These are phyloP conservation scores for Blastocystis hominis DNA, from an alignment of 352 stramenopile genomes.

Conservation along the genomic window DNA sequence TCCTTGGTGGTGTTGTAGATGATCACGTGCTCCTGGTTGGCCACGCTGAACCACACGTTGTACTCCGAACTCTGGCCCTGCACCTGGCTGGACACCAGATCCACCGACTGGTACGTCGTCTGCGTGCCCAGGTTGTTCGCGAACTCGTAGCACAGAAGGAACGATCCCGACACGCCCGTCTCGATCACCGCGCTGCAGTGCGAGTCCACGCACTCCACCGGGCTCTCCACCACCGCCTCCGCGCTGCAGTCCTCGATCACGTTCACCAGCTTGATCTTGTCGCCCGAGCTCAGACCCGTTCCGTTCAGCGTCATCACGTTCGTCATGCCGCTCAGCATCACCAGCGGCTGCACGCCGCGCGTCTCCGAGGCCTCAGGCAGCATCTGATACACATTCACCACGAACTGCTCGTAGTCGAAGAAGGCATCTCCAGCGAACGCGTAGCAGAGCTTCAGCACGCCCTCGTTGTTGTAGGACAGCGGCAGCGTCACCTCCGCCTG, in stretches of 20 bases:
- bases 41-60: conserved; percentile 51
- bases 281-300: background rate
- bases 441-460: conserved; percentile 39
- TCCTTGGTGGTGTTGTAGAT: conserved; percentile 8
- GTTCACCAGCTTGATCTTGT: background rate
- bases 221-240: background rate
- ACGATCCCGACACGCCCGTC: background rate
- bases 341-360: background rate
- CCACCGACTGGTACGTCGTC: background rate
- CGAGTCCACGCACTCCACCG: background rate
- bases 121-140: background rate
- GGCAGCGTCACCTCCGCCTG: conserved; percentile 12
- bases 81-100: background rate
- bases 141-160: conserved; percentile 48
- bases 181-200: background rate
- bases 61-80: background rate
- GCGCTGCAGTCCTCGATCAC: background rate
- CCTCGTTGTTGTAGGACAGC: background rate
- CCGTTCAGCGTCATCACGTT: conserved; percentile 6
- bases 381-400: background rate
- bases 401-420: conserved; percentile 19
- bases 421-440: conserved; percentile 44
- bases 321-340: background rate
- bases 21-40: conserved; percentile 10
- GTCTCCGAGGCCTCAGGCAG: background rate